Percentiles rank a stretch among this genome's conserved stretches.
These are phyloP conservation scores for Bipolaris bicolor DNA, from an alignment of 2,329 filamentous ascomycete species.

Conservation along the genomic window DNA sequence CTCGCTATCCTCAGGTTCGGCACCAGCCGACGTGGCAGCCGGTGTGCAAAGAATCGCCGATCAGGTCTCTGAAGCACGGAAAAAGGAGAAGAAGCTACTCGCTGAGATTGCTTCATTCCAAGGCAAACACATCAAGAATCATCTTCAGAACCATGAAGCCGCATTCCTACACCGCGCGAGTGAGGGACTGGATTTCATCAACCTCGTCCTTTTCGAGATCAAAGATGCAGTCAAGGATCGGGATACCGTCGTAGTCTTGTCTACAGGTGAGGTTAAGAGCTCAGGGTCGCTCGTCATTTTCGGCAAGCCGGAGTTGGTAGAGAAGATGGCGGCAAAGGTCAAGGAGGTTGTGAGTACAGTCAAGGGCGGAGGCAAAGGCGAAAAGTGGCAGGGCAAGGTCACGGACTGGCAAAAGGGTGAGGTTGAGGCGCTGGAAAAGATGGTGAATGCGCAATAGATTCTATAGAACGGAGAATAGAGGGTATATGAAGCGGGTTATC, in stretches of 20 bases:
- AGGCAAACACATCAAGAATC: conserved; percentile 29
- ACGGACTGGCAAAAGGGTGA: conserved; percentile 43
- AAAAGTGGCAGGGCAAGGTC: conserved; percentile 46
- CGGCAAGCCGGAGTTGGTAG: conserved; percentile 35
- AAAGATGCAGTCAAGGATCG: conserved; percentile 32
- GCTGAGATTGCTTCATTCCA: conserved; percentile 38
- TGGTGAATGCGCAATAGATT: conserved; percentile 21
- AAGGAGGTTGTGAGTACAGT: conserved; percentile 34
- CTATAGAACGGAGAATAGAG: neutral
- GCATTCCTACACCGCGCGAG: conserved; percentile 36
- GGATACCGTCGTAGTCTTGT: conserved; percentile 33
- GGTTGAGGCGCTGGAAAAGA: conserved; percentile 33
- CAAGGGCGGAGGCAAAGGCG: conserved; percentile 43
- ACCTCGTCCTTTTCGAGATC: conserved; percentile 35
- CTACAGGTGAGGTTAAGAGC: conserved; percentile 36
- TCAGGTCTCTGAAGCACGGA: conserved; percentile 29
- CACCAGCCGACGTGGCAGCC: conserved; percentile 32
- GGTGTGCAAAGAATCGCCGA: conserved; percentile 35
- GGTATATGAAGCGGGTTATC: neutral
- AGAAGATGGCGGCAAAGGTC: conserved; percentile 29
- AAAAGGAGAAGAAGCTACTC: conserved; percentile 38
- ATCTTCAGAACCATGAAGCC: conserved; percentile 18
- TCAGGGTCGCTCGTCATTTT: conserved; percentile 37
- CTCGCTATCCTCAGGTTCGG: conserved; percentile 31
- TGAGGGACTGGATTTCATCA: conserved; percentile 42